Conservation (phyloP, 2,329 filamentous ascomycete genomes). For the Thermomyces lanuginosus region DNA sequence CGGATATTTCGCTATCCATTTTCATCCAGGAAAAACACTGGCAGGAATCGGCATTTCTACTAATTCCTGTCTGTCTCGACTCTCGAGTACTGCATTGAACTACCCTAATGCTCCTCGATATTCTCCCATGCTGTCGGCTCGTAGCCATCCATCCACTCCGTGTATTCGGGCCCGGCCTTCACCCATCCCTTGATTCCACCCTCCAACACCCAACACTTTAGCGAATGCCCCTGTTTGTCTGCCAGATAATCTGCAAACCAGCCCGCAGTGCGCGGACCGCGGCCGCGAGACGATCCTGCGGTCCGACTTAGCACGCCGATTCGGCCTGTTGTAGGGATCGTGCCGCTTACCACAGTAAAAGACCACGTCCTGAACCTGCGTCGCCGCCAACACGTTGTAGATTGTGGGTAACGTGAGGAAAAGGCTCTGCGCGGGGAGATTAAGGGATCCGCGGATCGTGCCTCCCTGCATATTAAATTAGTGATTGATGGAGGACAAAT, state of each 20-base stretch:
- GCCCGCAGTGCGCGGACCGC: constrained; percentile 37
- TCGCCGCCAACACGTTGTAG: constrained; percentile 16
- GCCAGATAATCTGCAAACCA: constrained; percentile 41
- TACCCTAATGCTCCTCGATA: no score
- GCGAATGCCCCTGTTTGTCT: constrained; percentile 22
- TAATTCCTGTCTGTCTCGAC: no score
- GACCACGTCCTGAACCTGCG: constrained; percentile 18
- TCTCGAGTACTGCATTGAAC: no score
- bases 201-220: constrained; percentile 35
- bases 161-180: constrained; percentile 32
- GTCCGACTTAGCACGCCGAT: background rate
- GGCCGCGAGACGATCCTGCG: constrained; percentile 38
- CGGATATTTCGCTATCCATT: no score
- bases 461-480: constrained; percentile 33
- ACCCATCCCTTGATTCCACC: constrained; percentile 43
- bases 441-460: constrained; percentile 41
- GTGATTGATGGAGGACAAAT: background rate
- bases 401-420: constrained; percentile 22
- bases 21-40: no score
- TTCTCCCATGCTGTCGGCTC: constrained; percentile 6
- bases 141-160: constrained; percentile 34
- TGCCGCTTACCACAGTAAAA: constrained; percentile 27
- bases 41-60: no score
- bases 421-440: constrained; percentile 26
- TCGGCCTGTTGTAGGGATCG: background rate